Conservation (phyloP, 2,329 filamentous ascomycete genomes). For the Beauveria rudraprayagi region DNA sequence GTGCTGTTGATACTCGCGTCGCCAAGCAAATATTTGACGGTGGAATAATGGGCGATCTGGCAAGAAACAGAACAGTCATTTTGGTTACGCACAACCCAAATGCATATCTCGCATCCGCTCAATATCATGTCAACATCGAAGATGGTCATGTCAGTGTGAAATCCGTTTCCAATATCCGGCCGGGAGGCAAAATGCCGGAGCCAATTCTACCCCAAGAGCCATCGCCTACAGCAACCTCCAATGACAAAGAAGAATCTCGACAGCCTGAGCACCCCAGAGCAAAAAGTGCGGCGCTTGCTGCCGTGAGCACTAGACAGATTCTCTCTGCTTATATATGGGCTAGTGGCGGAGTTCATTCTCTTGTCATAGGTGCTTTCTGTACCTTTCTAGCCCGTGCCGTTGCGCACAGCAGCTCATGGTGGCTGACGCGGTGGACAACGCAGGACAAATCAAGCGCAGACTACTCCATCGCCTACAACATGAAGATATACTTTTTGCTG, state of each 20-base stretch:
- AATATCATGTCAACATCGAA: slow-evolving; percentile 7
- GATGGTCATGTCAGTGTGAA: background rate
- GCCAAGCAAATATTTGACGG: slow-evolving; percentile 3
- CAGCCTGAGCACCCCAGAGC: background rate
- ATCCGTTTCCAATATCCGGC: background rate
- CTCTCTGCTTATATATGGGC: slow-evolving; percentile 10
- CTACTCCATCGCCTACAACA: background rate
- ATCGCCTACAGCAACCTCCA: background rate
- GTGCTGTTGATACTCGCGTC: slow-evolving; percentile 9
- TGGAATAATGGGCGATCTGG: slow-evolving; percentile 7
- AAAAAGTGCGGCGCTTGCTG: background rate
- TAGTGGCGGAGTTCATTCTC: background rate
- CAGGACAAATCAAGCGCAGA: background rate
- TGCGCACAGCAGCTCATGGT: slow-evolving; percentile 6
- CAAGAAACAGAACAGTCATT: slow-evolving; percentile 11
- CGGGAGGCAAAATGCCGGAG: background rate
- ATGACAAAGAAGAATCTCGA: background rate
- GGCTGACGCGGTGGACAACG: slow-evolving; percentile 10
- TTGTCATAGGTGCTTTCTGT: background rate
- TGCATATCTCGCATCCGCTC: background rate
- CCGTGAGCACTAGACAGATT: background rate
- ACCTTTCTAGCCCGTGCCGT: background rate
- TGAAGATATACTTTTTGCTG: slow-evolving; percentile 5
- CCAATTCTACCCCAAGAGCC: background rate
- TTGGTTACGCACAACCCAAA: slow-evolving; percentile 11